Conservation (phyloP, 108 stramenopile species). For the Discostella stelligeroides region DNA sequence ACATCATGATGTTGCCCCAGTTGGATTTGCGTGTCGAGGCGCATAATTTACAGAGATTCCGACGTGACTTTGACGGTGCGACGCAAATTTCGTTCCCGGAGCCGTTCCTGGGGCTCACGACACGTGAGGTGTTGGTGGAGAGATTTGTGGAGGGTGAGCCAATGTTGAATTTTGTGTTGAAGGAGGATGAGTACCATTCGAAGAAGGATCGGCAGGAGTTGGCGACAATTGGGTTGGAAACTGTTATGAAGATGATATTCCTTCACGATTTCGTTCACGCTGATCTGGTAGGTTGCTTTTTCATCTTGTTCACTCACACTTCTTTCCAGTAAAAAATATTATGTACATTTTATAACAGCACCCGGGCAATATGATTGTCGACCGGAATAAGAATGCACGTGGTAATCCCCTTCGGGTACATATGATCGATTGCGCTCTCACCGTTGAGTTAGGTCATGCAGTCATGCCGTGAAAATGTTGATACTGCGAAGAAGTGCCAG, state of each 20-base stretch:
- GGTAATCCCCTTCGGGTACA: slow-evolving; percentile 61
- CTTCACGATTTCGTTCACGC: slow-evolving; percentile 79
- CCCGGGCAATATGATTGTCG: slow-evolving; percentile 81
- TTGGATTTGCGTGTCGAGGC: slow-evolving; percentile 87
- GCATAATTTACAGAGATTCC: slow-evolving; percentile 70
- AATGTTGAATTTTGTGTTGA: slow-evolving; percentile 67
- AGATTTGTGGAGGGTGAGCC: slow-evolving; percentile 85
- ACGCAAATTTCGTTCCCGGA: slow-evolving; percentile 69
- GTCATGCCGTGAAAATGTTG: slow-evolving; percentile 82
- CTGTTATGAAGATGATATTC: slow-evolving; percentile 93
- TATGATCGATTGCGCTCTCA: slow-evolving; percentile 86
- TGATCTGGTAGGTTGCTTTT: slow-evolving; percentile 75
- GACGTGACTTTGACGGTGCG: slow-evolving; percentile 70
- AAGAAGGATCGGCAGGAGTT: slow-evolving; percentile 63
- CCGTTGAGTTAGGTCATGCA: slow-evolving; percentile 88
- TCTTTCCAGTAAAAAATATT: too few relatives aligned
- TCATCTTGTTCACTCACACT: too few relatives aligned
- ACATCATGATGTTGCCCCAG: slow-evolving; percentile 82
- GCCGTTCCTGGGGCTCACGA: slow-evolving; percentile 76
- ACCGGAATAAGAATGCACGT: slow-evolving; percentile 47
- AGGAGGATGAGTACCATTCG: slow-evolving; percentile 54
- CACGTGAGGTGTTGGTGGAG: slow-evolving; percentile 76
- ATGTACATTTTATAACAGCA: too few relatives aligned
- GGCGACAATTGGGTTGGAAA: slow-evolving; percentile 72
- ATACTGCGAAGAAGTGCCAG: slow-evolving; percentile 75